phyloP scores from a whole-genome alignment of 2,329 filamentous ascomycete genomes.

The Colletotrichum incanum region DNA sequence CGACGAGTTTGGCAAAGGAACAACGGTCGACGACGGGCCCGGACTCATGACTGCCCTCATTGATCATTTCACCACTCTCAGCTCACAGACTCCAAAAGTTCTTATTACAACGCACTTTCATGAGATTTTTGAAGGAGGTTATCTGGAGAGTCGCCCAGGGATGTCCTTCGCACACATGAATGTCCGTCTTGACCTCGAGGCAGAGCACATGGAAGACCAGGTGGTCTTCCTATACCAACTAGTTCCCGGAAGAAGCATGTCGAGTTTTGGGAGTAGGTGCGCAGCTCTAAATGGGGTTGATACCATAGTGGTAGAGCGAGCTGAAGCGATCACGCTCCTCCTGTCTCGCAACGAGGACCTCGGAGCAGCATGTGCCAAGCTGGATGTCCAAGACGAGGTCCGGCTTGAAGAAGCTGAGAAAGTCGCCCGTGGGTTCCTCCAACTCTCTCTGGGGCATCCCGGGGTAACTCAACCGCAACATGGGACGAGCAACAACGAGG shows the following conservation, averaged over 20 bases:
- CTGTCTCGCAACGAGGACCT: constrained; percentile 83
- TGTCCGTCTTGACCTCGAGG: constrained; percentile 71
- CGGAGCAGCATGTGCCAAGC: constrained; percentile 77
- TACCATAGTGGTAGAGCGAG: constrained; percentile 78
- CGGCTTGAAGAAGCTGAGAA: constrained; percentile 78
- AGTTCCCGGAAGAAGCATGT: constrained; percentile 77
- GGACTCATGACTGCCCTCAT: constrained; percentile 73
- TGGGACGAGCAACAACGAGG: neutral
- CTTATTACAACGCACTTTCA: constrained; percentile 76
- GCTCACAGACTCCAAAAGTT: constrained; percentile 66
- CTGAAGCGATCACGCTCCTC: constrained; percentile 80
- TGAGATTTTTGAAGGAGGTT: constrained; percentile 79
- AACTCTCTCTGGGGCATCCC: constrained; percentile 9
- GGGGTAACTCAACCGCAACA: neutral
- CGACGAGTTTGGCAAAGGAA: constrained; percentile 88
- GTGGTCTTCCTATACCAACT: constrained; percentile 83
- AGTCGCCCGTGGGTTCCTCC: constrained; percentile 72
- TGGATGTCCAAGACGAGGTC: constrained; percentile 75
- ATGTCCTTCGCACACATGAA: constrained; percentile 81
- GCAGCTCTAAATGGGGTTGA: constrained; percentile 91
- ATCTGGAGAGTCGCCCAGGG: constrained; percentile 65
- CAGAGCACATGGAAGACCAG: constrained; percentile 70
- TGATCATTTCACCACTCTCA: constrained; percentile 67
- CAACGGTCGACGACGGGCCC: constrained; percentile 70
- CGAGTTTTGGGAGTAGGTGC: constrained; percentile 90